Conservation (phyloP, 257 asterid species). For the Nicotiana otophora region DNA sequence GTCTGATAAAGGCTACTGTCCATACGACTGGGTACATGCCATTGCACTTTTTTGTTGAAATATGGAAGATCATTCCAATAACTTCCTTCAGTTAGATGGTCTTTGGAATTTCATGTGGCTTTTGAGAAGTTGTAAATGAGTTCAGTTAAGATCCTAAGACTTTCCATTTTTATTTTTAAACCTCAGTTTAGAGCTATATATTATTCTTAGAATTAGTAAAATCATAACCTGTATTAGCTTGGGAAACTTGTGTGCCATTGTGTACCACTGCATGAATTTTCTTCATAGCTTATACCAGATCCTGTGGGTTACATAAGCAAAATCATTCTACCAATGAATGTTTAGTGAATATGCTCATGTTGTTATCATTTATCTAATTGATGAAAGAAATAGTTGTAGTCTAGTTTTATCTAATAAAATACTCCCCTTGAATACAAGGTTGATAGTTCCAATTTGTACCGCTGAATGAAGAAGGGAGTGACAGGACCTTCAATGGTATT, state of each 20-base stretch:
- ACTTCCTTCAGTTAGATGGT: not conserved
- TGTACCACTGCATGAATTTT: not conserved
- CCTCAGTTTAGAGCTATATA: not conserved
- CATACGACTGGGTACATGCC: not conserved
- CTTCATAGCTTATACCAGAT: not conserved
- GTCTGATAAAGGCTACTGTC: not conserved
- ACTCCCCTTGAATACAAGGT: not conserved
- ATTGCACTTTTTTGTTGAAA: not conserved
- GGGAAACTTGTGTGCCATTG: not conserved
- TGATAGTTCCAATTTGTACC: not conserved
- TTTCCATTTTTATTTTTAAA: too few species aligned
- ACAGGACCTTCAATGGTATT: not conserved
- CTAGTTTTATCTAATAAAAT: not conserved
- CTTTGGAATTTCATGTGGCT: constrained; percentile 1
- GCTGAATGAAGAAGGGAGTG: not conserved
- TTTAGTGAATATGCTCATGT: not conserved
- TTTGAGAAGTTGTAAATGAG: constrained; percentile 1
- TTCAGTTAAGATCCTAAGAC: not conserved
- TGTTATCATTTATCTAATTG: not conserved
- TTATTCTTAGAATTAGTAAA: not conserved
- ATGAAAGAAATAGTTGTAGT: not conserved
- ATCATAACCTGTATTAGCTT: not conserved
- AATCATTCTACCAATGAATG: not conserved
- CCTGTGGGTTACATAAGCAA: not conserved
- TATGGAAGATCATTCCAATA: not conserved